phyloP scores from a whole-genome alignment of 176 grass and related monocot genomes.

The Oryza meyeriana region DNA sequence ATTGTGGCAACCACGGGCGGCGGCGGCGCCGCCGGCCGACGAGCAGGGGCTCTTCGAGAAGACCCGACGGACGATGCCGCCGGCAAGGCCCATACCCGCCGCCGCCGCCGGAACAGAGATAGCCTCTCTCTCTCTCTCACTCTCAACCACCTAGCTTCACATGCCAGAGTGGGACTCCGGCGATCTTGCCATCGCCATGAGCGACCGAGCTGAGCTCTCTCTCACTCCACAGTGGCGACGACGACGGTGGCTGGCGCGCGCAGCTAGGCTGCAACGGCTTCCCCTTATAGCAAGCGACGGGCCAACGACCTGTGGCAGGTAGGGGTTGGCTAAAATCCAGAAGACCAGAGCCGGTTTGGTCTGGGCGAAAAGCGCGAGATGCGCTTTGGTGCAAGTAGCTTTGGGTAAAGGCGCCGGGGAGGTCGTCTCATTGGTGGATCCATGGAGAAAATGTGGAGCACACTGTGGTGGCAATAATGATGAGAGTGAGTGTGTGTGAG shows the following conservation, averaged over 20 bases:
- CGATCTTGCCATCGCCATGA: neutral
- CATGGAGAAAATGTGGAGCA: conserved; percentile 17
- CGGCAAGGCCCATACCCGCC: conserved; percentile 57
- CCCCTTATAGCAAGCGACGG: conserved; percentile 34
- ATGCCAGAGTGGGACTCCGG: neutral
- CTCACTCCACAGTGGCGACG: conserved; percentile 26
- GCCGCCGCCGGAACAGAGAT: neutral
- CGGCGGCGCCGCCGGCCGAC: neutral
- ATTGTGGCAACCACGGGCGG: conserved; percentile 1
- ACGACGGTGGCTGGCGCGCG: neutral
- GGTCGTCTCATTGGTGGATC: conserved; percentile 68
- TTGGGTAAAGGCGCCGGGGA: conserved; percentile 38
- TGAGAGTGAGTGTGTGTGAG: neutral
- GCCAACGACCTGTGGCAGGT: conserved; percentile 4
- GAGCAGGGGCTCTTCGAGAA: conserved; percentile 63
- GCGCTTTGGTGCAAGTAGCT: conserved; percentile 36
- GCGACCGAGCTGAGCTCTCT: neutral
- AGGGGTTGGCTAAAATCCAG: conserved; percentile 13
- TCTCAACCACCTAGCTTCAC: neutral
- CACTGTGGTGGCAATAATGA: conserved; percentile 24
- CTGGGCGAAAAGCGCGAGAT: conserved; percentile 38
- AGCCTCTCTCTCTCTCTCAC: neutral
- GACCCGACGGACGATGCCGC: conserved; percentile 65
- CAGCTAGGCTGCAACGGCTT: neutral
- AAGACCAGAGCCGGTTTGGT: conserved; percentile 11